phyloP scores from a whole-genome alignment of 768 basidiomycete species.

The Xerocomellus amylosporus region DNA sequence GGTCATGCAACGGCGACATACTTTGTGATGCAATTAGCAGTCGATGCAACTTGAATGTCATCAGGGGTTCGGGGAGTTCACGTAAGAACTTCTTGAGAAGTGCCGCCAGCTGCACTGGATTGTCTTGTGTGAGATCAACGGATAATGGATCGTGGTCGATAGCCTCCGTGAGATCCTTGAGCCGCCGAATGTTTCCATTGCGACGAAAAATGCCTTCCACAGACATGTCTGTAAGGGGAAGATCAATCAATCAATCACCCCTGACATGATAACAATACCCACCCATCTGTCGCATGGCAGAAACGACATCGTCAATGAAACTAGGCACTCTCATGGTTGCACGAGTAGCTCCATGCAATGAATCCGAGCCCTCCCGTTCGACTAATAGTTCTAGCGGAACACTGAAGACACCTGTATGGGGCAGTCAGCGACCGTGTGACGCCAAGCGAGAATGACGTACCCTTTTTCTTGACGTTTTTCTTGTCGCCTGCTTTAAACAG shows the following conservation, averaged over 20 bases:
- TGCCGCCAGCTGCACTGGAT: conserved; percentile 95
- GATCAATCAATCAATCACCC: conserved; percentile 1
- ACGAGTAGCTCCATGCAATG: conserved; percentile 83
- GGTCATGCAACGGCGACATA: conserved; percentile 40
- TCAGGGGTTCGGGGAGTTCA: conserved; percentile 91
- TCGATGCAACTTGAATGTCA: conserved; percentile 92
- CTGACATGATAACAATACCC: conserved; percentile 24
- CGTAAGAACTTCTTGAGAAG: conserved; percentile 96
- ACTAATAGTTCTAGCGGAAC: conserved; percentile 91
- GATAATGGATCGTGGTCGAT: conserved; percentile 92
- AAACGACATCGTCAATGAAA: conserved; percentile 97
- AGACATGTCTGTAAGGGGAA: conserved; percentile 77
- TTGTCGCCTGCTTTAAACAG: conserved; percentile 89
- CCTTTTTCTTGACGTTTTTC: conserved; percentile 89
- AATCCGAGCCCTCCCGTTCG: conserved; percentile 94
- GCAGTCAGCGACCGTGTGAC: conserved; percentile 8
- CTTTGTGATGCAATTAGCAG: conserved; percentile 86
- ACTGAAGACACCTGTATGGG: conserved; percentile 76
- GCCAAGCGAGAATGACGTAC: conserved; percentile 35
- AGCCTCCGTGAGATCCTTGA: conserved; percentile 87
- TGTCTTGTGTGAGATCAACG: conserved; percentile 91
- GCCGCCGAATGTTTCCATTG: conserved; percentile 93
- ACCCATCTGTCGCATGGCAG: conserved; percentile 99
- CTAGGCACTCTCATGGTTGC: conserved; percentile 87
- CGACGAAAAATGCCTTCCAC: conserved; percentile 98